These are phyloP conservation scores for Solioccasus polychromus DNA, from an alignment of 768 basidiomycete genomes.

Conservation along the genomic window DNA sequence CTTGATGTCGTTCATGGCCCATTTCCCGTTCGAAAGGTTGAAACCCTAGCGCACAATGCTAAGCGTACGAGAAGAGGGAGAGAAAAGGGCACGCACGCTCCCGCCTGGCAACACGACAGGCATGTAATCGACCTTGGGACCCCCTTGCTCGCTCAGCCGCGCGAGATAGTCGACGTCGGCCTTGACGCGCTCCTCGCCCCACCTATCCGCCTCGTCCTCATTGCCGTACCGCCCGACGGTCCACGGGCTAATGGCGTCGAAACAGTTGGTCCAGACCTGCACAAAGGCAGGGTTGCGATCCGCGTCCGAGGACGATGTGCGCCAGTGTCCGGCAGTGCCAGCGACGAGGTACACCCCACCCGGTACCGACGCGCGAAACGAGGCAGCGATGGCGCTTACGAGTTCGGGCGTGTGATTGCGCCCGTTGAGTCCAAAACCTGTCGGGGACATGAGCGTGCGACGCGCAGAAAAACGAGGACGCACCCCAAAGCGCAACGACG, in stretches of 20 bases:
- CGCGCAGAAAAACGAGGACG: background rate
- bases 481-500: conserved; percentile 75
- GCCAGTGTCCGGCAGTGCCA: conserved; percentile 73
- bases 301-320: conserved; percentile 65
- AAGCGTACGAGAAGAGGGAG: conserved; percentile 5
- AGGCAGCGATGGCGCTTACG: conserved; percentile 50
- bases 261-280: conserved; percentile 70
- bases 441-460: background rate
- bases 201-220: conserved; percentile 60
- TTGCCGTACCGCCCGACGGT: conserved; percentile 68
- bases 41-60: conserved; percentile 45
- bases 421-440: conserved; percentile 68
- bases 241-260: conserved; percentile 83
- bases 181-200: conserved; percentile 59
- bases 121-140: conserved; percentile 71
- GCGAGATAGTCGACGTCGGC: conserved; percentile 61
- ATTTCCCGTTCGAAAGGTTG: conserved; percentile 68
- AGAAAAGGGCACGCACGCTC: conserved; percentile 52
- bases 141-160: conserved; percentile 41
- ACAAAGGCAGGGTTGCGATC: conserved; percentile 65
- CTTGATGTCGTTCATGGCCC: conserved; percentile 69
- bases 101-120: conserved; percentile 81
- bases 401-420: conserved; percentile 60
- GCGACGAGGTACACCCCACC: conserved; percentile 75
- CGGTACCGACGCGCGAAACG: conserved; percentile 60